Conservation (phyloP, 2,329 filamentous ascomycete genomes). For the Cladosporium colombiae region DNA sequence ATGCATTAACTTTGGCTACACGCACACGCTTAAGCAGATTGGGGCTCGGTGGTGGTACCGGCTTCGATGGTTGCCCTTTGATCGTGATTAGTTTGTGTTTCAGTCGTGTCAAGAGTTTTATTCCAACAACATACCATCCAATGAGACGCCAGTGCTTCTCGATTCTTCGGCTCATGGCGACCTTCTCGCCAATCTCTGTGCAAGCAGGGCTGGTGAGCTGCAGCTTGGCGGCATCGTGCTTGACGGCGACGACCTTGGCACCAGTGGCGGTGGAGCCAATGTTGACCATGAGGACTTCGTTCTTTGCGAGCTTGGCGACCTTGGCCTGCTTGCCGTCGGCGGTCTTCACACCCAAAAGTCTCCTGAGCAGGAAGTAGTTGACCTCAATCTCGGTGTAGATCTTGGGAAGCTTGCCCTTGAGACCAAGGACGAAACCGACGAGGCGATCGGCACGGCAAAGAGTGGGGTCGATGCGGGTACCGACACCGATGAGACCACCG, state of each 20-base stretch:
- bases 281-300: conserved; percentile 99
- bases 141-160: conserved; percentile 99
- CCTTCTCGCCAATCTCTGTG: conserved; percentile 97
- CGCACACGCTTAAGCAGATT: conserved; percentile 20
- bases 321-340: conserved; percentile 99
- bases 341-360: conserved; percentile 93
- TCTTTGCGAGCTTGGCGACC: conserved; percentile 97
- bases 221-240: conserved; percentile 95
- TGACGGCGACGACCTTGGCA: conserved; percentile 95
- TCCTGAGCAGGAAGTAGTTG: conserved; percentile 97
- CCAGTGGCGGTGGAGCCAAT: conserved; percentile 97
- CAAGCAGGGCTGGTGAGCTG: conserved; percentile 82
- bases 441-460: conserved; percentile 98
- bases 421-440: conserved; percentile 94
- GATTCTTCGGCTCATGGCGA: conserved; percentile 91
- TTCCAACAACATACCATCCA: conserved; percentile 59
- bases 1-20: conserved; percentile 17
- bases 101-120: not conserved
- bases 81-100: not conserved
- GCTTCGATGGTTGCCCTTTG: conserved; percentile 34
- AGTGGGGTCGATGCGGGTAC: conserved; percentile 94
- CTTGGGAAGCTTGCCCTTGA: conserved; percentile 88
- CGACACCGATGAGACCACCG: conserved; percentile 96
- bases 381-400: conserved; percentile 99
- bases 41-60: conserved; percentile 35